Conservation (phyloP, 2,329 filamentous ascomycete genomes). For the Paecilomyces variotii region DNA sequence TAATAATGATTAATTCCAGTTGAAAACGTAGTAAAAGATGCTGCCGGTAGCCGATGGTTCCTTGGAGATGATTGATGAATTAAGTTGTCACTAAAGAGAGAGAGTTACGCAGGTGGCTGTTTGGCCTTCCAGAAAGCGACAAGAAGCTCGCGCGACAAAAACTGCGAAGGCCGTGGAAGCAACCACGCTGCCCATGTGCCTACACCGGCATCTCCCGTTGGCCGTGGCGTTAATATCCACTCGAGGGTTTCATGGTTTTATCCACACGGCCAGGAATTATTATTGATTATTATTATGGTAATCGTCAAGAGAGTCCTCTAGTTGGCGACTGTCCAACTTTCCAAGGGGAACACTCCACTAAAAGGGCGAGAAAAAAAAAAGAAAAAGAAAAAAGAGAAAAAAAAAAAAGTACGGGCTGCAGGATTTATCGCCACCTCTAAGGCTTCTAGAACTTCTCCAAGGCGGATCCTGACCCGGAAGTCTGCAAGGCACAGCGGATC, state of each 20-base stretch:
- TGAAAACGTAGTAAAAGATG: not conserved
- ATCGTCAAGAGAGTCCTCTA: too few relatives aligned
- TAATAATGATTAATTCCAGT: too few relatives aligned
- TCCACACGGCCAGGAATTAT: not conserved
- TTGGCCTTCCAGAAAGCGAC: not conserved
- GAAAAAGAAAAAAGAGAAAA: not conserved
- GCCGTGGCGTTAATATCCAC: not conserved
- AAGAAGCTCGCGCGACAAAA: not conserved
- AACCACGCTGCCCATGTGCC: not conserved
- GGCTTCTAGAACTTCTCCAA: not conserved
- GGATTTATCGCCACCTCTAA: not conserved
- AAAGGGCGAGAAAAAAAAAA: not conserved
- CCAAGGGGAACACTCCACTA: not conserved
- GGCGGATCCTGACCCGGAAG: not conserved
- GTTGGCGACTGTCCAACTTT: not conserved
- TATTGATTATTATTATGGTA: too few relatives aligned
- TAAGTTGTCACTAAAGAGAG: not conserved
- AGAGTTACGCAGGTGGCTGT: slow-evolving; percentile 1
- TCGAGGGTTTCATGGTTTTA: too few relatives aligned
- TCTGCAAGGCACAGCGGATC: not conserved
- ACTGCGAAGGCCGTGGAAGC: not conserved
- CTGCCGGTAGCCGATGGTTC: not conserved
- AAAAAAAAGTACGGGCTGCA: not conserved
- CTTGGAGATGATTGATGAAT: not conserved
- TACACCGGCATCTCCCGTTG: not conserved